phyloP scores from a whole-genome alignment of 192 early-diverging fungal species.

The Backusella sp. region DNA sequence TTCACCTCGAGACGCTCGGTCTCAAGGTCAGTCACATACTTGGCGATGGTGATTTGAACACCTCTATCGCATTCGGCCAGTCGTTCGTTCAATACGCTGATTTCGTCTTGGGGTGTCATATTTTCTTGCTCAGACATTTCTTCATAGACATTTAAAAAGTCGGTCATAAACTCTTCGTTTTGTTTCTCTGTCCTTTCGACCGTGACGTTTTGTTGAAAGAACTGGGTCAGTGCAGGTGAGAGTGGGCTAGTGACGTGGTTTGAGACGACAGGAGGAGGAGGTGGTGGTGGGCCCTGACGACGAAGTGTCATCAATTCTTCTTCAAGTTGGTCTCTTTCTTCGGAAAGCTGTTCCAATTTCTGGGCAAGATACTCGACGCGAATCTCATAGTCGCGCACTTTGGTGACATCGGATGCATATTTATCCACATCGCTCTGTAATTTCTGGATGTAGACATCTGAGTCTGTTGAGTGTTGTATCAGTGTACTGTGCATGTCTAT shows the following conservation, averaged over 20 bases:
- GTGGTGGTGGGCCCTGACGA: neutral
- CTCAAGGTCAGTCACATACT: slow-evolving; percentile 27
- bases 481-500: slow-evolving; percentile 10
- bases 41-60: slow-evolving; percentile 16
- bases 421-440: slow-evolving; percentile 19
- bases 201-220: neutral
- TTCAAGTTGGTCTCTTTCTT: slow-evolving; percentile 22
- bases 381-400: slow-evolving; percentile 28
- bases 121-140: neutral
- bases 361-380: slow-evolving; percentile 28
- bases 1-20: slow-evolving; percentile 14
- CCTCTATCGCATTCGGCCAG: slow-evolving; percentile 17
- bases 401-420: slow-evolving; percentile 14
- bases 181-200: neutral
- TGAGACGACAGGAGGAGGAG: neutral
- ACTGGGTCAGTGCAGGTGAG: neutral
- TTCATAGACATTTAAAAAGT: slow-evolving; percentile 26
- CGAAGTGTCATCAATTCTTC: slow-evolving; percentile 5
- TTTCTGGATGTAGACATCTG: slow-evolving; percentile 4
- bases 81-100: neutral
- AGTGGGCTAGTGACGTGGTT: neutral
- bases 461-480: neutral
- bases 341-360: slow-evolving; percentile 27
- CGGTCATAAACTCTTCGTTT: slow-evolving; percentile 16
- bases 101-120: neutral